Conservation (phyloP, 257 asterid genomes). For the Solanum bulbocastanum region DNA sequence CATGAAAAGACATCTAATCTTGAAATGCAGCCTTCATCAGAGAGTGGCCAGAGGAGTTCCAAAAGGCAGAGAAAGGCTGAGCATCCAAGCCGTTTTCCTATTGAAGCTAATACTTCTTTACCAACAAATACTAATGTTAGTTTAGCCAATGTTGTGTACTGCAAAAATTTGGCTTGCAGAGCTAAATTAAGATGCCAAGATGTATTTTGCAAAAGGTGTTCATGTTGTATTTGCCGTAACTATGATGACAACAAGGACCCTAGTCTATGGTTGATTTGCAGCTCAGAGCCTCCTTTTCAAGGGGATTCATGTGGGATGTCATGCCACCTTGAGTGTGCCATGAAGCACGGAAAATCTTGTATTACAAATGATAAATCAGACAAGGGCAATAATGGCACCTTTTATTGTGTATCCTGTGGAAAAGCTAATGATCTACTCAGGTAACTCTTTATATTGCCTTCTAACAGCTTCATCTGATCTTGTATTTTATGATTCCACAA, state of each 20-base stretch:
- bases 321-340: slow-evolving; percentile 95
- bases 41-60: slow-evolving; percentile 38
- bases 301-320: slow-evolving; percentile 83
- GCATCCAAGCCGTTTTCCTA: slow-evolving; percentile 25
- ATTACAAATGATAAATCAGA: slow-evolving; percentile 44
- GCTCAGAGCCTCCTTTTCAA: slow-evolving; percentile 71
- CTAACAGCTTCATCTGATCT: not conserved
- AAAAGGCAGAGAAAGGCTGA: slow-evolving; percentile 69
- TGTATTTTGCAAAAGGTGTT: slow-evolving; percentile 81
- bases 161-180: slow-evolving; percentile 89
- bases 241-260: slow-evolving; percentile 98
- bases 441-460: slow-evolving; percentile 25
- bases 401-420: slow-evolving; percentile 75
- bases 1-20: slow-evolving; percentile 17
- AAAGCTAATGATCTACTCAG: slow-evolving; percentile 76
- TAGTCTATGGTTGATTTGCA: slow-evolving; percentile 80
- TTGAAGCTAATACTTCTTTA: slow-evolving; percentile 18
- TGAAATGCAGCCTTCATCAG: slow-evolving; percentile 32
- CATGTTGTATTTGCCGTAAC: slow-evolving; percentile 78
- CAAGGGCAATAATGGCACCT: slow-evolving; percentile 69
- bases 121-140: slow-evolving; percentile 20
- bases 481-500: not conserved
- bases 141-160: slow-evolving; percentile 18
- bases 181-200: slow-evolving; percentile 43
- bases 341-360: slow-evolving; percentile 56